phyloP scores from a whole-genome alignment of 2,329 filamentous ascomycete genomes.

The Cladosporium phlei region DNA sequence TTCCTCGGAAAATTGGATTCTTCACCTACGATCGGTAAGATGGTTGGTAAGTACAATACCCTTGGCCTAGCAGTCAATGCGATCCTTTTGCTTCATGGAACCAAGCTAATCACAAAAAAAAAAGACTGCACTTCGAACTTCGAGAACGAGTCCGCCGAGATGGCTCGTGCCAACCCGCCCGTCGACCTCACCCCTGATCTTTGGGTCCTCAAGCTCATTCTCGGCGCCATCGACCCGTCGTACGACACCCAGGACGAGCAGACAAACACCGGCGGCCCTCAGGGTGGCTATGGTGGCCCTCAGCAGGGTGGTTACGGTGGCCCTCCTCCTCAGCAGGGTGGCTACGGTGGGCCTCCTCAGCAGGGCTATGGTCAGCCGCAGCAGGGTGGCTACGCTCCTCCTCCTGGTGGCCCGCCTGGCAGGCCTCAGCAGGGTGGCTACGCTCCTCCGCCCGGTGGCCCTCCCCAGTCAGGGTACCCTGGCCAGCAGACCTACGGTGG shows the following conservation, averaged over 20 bases:
- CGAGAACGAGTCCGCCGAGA: slow-evolving; percentile 63
- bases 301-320: slow-evolving; percentile 31
- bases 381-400: slow-evolving; percentile 10
- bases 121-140: slow-evolving; percentile 44
- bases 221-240: slow-evolving; percentile 61
- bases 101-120: too few relatives aligned
- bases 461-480: slow-evolving; percentile 8
- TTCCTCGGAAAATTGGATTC: slow-evolving; percentile 62
- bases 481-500: slow-evolving; percentile 11
- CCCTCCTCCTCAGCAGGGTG: slow-evolving; percentile 26
- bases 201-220: slow-evolving; percentile 63
- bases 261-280: slow-evolving; percentile 27
- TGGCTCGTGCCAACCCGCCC: slow-evolving; percentile 57
- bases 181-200: slow-evolving; percentile 61
- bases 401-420: slow-evolving; percentile 1
- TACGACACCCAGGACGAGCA: slow-evolving; percentile 65
- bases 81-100: too few relatives aligned
- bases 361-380: slow-evolving; percentile 23
- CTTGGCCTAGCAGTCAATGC: too few relatives aligned
- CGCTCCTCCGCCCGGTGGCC: background rate
- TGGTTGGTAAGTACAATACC: too few relatives aligned
- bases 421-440: slow-evolving; percentile 1
- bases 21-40: slow-evolving; percentile 55
- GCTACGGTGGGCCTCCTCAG: slow-evolving; percentile 26
- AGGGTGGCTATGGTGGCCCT: slow-evolving; percentile 26